phyloP scores from a whole-genome alignment of 805 yeast genomes.

The Candida ortonii region DNA sequence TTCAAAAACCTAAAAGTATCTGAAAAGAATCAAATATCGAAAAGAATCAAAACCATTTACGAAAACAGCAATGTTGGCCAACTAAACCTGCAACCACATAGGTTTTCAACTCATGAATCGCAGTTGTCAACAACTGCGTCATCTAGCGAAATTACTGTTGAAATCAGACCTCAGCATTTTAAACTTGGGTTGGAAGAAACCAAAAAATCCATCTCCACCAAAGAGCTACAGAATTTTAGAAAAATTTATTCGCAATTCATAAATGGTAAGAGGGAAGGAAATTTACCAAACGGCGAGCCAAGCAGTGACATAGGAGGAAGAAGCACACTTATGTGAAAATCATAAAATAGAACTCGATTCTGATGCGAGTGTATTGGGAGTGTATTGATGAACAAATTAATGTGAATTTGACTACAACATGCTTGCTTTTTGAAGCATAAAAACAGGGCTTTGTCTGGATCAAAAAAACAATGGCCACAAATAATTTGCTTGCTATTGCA shows the following conservation, averaged over 20 bases:
- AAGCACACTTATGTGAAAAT: slow-evolving; percentile 65
- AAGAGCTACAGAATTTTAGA: slow-evolving; percentile 62
- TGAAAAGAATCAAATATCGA: slow-evolving; percentile 17
- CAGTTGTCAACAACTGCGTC: too few species aligned
- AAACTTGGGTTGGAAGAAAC: slow-evolving; percentile 66
- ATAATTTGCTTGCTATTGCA: too few species aligned
- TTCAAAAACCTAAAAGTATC: slow-evolving; percentile 6
- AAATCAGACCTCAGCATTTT: slow-evolving; percentile 54
- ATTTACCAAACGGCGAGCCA: slow-evolving; percentile 82
- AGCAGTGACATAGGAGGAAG: slow-evolving; percentile 83
- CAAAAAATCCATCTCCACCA: slow-evolving; percentile 80
- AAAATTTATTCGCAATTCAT: slow-evolving; percentile 70
- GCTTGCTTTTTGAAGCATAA: too few species aligned
- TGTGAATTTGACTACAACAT: too few species aligned
- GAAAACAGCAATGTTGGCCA: slow-evolving; percentile 8
- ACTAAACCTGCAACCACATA: background rate
- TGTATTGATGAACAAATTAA: too few species aligned
- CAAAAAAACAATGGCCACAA: too few species aligned
- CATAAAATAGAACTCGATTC: background rate
- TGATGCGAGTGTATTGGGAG: too few species aligned
- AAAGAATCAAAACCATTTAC: slow-evolving; percentile 21
- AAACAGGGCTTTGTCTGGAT: too few species aligned
- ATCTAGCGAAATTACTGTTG: slow-evolving; percentile 34
- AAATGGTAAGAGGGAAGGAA: slow-evolving; percentile 65
- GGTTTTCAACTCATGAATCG: too few species aligned